Evolutionary conservation across 108 stramenopile genomes (phyloP), one percentile per base, ranked within the genome.

Genomic region (Fragilariopsis cylindrus): DNA sequence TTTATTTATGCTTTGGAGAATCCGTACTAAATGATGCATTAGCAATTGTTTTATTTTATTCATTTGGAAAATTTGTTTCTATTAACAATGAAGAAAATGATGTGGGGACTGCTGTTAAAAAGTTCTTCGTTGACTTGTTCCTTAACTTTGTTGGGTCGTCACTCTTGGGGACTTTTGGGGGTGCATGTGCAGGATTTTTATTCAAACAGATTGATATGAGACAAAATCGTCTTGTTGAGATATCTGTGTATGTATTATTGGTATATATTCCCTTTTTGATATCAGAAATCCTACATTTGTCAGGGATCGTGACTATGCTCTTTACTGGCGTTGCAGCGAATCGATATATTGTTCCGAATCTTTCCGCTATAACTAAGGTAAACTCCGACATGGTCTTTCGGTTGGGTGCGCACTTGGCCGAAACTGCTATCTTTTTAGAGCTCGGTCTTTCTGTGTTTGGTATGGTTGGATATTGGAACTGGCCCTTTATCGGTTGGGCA

Each of bases 1-100:
- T 93, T 76, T 93, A 90, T 69, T 85, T 97, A 15, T 91, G 93
- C 5, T 97, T 95, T 79, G 96, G 96, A 42, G 96, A 97, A 82
- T 78, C 76, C 30, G 93, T 90, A 11, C 65, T 97, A 41, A 97
- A 95, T 72, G 96, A 97, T 67, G 96, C 96, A 6, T 86, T 95
- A 13, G 90, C 86, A 3, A 79, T 97, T 47, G 92, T 93, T 6
- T 70, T 95, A 9, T 95, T 90, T 72, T 68, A 90, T 8, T 78
- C 90, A 2, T 83, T 88, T 48, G 53, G 78, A 2, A 81, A 89
- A 55, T 88, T 91, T 75, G 84, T 92, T 8, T 77, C 77, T 7
- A 52, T 65, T 13, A 76, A 83, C 16, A 70, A 84, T 47, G 68
- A 67, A 8, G 75, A 69, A 11, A 69, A 52, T 6, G 77, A 80